Evolutionary conservation across 2,329 filamentous ascomycete species (phyloP), one percentile per base, ranked within the genome.

Genomic region (Paracamarosporium sp.): DNA sequence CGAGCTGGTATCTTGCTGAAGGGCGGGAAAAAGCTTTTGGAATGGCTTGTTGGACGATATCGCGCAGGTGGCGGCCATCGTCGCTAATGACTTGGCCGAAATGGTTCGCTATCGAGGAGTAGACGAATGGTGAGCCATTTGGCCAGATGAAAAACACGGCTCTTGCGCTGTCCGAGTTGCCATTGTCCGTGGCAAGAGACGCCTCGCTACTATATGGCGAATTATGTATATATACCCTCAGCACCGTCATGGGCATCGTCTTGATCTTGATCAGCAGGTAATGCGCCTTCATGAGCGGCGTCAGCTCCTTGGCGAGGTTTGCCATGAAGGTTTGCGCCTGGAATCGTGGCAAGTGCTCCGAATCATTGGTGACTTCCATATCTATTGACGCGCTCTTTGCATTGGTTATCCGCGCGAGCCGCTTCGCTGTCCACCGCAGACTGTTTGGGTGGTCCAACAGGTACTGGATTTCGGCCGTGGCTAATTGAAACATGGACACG

Each of bases 71-170:
- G 48, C 85, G 76, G 5, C 71, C 70, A 43, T 72, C 71, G 17
- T 67, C 68, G 0, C 73, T 71, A 5, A 73, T 69, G 3, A 71
- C 66, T 44, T 76, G 71, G n/a, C 75, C 74, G 1, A 70, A 65
- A 33, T 71, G 63, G 12, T 76, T 77, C 5, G 81, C 74, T 12
- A 87, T 74, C 1, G 85, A 87, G 7, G 85, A 82, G 73, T 92
- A 96, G 43, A 96, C 80, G 61, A 88, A 88, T 0, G 92, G 90
- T 11, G 90, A 89, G 31, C 88, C 90, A 69, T 94, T 89, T 0
- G 93, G 92, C 67, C 96, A 94, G 1, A 91, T 90, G 59, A 96
- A 81, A 69, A 92, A 95, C 36, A 96, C 85, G 2, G 90, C 89
- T 62, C 88, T 85, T 12, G 88, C 88, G 1, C 86, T 80, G 62